These are phyloP conservation scores for Candida verbasci DNA, from an alignment of 805 yeast genomes.

Conservation along the genomic window DNA sequence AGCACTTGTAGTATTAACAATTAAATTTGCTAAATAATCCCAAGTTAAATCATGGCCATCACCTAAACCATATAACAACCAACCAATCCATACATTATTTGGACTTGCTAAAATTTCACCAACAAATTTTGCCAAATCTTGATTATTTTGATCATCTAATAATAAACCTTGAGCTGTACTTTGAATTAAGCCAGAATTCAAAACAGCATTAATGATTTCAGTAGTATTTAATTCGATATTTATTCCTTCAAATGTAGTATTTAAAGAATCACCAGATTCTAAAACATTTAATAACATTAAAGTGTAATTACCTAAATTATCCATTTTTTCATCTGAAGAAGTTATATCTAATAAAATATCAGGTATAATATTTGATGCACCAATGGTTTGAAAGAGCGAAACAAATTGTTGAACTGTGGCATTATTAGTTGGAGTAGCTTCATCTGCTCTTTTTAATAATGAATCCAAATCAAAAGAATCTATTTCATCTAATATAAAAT, in stretches of 20 bases:
- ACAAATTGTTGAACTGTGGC: slow-evolving; percentile 1
- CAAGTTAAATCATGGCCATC: slow-evolving; percentile 26
- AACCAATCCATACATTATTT: slow-evolving; percentile 25
- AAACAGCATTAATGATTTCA: slow-evolving; percentile 16
- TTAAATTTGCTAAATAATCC: slow-evolving; percentile 24
- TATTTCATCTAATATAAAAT: slow-evolving; percentile 2
- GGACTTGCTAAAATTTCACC: slow-evolving; percentile 21
- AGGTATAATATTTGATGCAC: slow-evolving; percentile 8
- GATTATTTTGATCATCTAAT: slow-evolving; percentile 25
- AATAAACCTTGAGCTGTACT: slow-evolving; percentile 22
- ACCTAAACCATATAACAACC: slow-evolving; percentile 29
- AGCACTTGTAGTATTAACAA: slow-evolving; percentile 21
- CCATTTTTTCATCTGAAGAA: slow-evolving; percentile 23
- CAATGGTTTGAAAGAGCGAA: slow-evolving; percentile 3
- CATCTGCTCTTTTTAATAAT: slow-evolving; percentile 1
- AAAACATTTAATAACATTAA: slow-evolving; percentile 12
- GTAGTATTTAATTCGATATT: slow-evolving; percentile 21
- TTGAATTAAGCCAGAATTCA: slow-evolving; percentile 24
- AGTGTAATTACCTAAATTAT: slow-evolving; percentile 21
- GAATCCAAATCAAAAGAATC: background rate
- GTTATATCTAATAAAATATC: slow-evolving; percentile 28
- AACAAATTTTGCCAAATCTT: slow-evolving; percentile 17
- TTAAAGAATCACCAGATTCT: background rate
- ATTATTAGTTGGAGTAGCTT: too few relatives aligned
- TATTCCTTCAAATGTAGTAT: slow-evolving; percentile 7